Evolutionary conservation across 108 stramenopile genomes (phyloP), one percentile per base, ranked within the genome.

Genomic region (Schizochytrium sp.): DNA sequence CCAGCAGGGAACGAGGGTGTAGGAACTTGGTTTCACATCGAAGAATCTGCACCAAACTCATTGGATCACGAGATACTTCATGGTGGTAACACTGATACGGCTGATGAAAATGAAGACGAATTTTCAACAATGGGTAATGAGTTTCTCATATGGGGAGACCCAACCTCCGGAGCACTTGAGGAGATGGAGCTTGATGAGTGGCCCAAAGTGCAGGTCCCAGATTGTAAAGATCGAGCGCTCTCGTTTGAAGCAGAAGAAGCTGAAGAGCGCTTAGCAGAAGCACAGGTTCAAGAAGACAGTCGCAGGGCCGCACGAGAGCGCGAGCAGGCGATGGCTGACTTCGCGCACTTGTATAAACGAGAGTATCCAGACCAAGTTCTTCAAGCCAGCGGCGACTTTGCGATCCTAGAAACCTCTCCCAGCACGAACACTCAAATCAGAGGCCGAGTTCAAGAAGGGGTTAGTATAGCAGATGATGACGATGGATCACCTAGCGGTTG

Each of bases 111-210:
- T 44, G 28, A 69, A 38, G 64, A 38, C 64, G 10, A 38, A 44
- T 44, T 69, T 38, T 8, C 12, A 15, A 7, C 64, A 44, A 69
- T 15, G 64, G 64, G 64, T 38, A 44, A 38, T 44, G 64, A 69
- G 64, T 15, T 69, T 2, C 64, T 69, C 19, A 69, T 69, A 44
- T 69, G 64, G 64, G 64, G 64, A 38, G 64, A 69, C 64, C 64
- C 64, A 44, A 69, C 40, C 64, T 69, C 64, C 5, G 64, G 44
- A 38, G 44, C 10, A 38, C 7, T 69, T 44, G 64, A 69, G 64
- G 64, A 69, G 64, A 69, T 69, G 64, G 64, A 69, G 44, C 64
- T 69, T 7, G 64, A 69, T 15, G 64, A 69, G 64, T 69, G 64
- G 64, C 64, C 64, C 8, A 44, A 38, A 5, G 64, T 8, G 12